Evolutionary conservation across 192 early-diverging fungal genomes (phyloP), one percentile per base, ranked within the genome.

Genomic region (Pilobolus umbonatus): DNA sequence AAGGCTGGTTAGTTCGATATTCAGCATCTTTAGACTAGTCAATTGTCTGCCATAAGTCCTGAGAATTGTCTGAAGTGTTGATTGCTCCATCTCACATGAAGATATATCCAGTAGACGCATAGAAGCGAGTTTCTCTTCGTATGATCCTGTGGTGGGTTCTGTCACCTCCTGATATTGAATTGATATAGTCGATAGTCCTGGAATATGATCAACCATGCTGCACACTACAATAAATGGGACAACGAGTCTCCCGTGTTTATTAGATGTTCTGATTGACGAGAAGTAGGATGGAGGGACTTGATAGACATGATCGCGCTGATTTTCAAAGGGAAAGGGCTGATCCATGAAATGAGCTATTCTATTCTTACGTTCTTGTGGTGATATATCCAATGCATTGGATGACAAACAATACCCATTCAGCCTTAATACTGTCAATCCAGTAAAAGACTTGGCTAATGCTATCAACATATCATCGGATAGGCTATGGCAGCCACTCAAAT

Each of bases 221-320:
- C 39, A 9, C 3, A 22, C n/a, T 21, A 29, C 34, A 2, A 64
- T 34, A 0, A 34, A 22, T 17, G 45, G 32, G n/a, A 45, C 54
- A n/a, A 54, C 8, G 6, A 64, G 25, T 42, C 39, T 21, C 21
- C 49, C 49, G 22, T 44, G 39, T 36, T 56, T 44, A 36, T 64
- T 45, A 53, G 57, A 56, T 5, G 54, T n/a, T 1, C 28, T 30
- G 21, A 45, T 49, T 5, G 53, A 45, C 2, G 57, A 17, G 17
- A 39, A 30, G 34, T 64, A 43, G 25, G 32, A 40, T 4, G 62
- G 62, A 15, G 54, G 40, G 14, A 45, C 40, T 30, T 56, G 53
- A 26, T 64, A 64, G 21, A 64, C 54, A 29, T 64, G 32, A 9
- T 64, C 62, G 15, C 62, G 52, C 39, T 49, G n/a, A n/a, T n/a